Evolutionary conservation across 129 eudicot species (phyloP).

Genomic region (Sambucus nigra): DNA sequence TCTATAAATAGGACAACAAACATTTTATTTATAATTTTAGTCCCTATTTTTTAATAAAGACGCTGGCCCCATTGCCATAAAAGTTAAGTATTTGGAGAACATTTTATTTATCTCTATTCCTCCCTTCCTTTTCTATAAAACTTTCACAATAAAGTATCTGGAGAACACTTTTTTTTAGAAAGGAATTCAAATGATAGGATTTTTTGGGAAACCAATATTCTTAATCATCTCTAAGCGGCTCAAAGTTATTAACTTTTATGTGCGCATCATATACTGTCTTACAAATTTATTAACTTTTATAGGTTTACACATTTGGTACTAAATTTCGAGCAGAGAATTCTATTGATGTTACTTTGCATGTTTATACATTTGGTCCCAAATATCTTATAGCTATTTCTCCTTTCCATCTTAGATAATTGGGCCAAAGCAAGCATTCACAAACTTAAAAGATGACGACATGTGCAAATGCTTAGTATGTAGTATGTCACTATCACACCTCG

Average conservation of each 20-base stretch:
- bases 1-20: no score
- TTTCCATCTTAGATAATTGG: slow-evolving; percentile 71
- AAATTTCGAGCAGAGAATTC: slow-evolving; percentile 99
- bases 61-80: no score
- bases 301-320: slow-evolving; percentile 98
- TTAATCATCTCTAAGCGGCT: slow-evolving; percentile 96
- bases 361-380: slow-evolving; percentile 70
- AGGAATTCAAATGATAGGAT: slow-evolving; percentile 60
- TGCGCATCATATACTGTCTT: not conserved
- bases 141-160: no score
- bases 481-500: no score
- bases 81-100: no score
- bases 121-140: not conserved
- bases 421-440: slow-evolving; percentile 98
- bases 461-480: slow-evolving; percentile 99
- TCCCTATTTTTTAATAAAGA: no score
- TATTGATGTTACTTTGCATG: no score
- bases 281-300: slow-evolving; percentile 7
- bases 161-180: no score
- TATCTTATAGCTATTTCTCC: slow-evolving; percentile 11
- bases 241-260: slow-evolving; percentile 1
- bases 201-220: slow-evolving; percentile 94
- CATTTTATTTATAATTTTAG: no score
- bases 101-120: no score
- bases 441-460: slow-evolving; percentile 97